Base-by-base conservation (phyloP, 129 eudicot genomes). In the Rutidosis leptorrhynchoides region DNA sequence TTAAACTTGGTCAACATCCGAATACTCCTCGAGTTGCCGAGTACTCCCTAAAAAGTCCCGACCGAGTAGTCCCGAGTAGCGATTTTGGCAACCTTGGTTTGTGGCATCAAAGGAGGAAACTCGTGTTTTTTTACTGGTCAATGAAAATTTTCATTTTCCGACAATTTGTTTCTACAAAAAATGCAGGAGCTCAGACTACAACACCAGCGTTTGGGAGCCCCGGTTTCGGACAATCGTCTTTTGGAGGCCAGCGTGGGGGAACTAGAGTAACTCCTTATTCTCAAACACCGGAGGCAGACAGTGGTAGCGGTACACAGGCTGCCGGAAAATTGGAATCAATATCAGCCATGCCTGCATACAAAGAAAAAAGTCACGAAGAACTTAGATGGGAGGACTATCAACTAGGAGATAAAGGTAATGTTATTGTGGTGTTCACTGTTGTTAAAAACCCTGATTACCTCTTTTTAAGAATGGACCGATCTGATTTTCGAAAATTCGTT, bases 321-420 rank as follows among this genome's bases (percentile, higher is more conserved):
- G 81, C 87, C 63, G 98, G 90, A 21, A 94, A 82, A 65, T 89
- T 94, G 33, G 99, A 82, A 71, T 86, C 97, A 28, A 89, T 94
- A 69, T 94, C 97, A 5, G 97, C 99, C 27, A 94, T 94, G 97
- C 85, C 84, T 26, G 93, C 77, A 52, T 86, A 89, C 85, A 94
- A 89, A 81, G 97, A 89, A 7, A 94, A 89, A 75, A 84, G 90
- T 79, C 96, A 89, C 19, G 99, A 94, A 76, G 99, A 94, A 74
- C 87, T 94, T 42, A 82, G 99, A 68, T 94, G 99, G 99, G 99
- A 94, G 78, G 99, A 94, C 74, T 86, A 89, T 80, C 99, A 94
- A 71, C 62, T 37, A 55, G 95, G 95, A 59, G 99, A 94, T 72
- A 94, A 94, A 89, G 97, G 99, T 89, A 69, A 32, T 51, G 6